A percentile compares a stretch with the other conserved stretches of the same genome.
These are phyloP conservation scores for Dryas alaskensis DNA, from an alignment of 306 rosid genomes.

Conservation along the genomic window DNA sequence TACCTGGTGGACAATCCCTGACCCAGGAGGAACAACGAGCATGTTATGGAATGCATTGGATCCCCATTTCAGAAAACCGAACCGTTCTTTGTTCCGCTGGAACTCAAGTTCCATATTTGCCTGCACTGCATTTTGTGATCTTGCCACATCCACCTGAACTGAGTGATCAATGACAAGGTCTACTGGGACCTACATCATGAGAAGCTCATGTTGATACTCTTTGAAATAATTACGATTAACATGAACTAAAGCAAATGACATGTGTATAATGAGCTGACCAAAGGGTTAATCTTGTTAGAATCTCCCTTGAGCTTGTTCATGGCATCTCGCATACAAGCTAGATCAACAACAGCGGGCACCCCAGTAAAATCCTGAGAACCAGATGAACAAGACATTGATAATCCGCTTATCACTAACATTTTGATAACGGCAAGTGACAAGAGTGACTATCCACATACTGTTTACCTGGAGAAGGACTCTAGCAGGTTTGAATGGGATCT, in stretches of 20 bases:
- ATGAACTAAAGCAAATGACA: background rate
- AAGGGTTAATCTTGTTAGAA: slow-evolving; percentile 88
- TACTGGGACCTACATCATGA: slow-evolving; percentile 71
- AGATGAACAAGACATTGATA: slow-evolving; percentile 21
- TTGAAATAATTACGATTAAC: background rate
- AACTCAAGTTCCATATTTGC: slow-evolving; percentile 88
- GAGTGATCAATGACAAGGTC: slow-evolving; percentile 99
- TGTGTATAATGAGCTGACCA: slow-evolving; percentile 45
- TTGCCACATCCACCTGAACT: slow-evolving; percentile 94
- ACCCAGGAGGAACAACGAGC: slow-evolving; percentile 97
- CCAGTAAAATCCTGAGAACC: slow-evolving; percentile 87
- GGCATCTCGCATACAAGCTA: slow-evolving; percentile 97
- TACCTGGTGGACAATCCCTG: slow-evolving; percentile 98
- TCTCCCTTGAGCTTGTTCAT: slow-evolving; percentile 92
- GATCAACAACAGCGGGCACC: slow-evolving; percentile 97
- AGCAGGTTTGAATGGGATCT: slow-evolving; percentile 95
- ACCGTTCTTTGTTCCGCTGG: slow-evolving; percentile 76
- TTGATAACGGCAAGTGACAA: slow-evolving; percentile 9
- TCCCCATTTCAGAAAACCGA: slow-evolving; percentile 97
- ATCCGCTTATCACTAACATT: slow-evolving; percentile 9
- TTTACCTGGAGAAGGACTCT: slow-evolving; percentile 94
- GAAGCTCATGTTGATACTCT: background rate
- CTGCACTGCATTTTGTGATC: slow-evolving; percentile 92
- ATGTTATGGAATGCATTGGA: slow-evolving; percentile 83
- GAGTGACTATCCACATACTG: slow-evolving; percentile 1